Conservation (phyloP, 2,329 filamentous ascomycete genomes). For the Aspergillus eucalypticola region DNA sequence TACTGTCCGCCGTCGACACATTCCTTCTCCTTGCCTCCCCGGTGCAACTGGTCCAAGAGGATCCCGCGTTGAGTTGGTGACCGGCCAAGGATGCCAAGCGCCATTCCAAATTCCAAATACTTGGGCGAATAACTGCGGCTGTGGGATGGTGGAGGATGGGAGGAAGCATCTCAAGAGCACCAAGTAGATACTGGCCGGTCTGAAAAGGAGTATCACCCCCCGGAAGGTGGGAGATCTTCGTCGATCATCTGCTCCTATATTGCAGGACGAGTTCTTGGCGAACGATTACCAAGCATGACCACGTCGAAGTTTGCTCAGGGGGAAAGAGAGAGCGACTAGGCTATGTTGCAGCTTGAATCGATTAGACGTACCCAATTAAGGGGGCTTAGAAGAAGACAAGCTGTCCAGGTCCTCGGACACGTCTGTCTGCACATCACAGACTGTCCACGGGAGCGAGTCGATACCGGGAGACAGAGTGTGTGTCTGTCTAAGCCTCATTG, state of each 20-base stretch:
- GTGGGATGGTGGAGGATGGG: background rate
- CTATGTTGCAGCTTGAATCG: background rate
- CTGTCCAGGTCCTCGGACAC: background rate
- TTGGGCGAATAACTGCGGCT: background rate
- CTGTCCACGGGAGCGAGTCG: background rate
- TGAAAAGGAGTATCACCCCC: slow-evolving; percentile 1
- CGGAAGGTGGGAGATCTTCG: slow-evolving; percentile 21
- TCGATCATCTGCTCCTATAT: slow-evolving; percentile 21
- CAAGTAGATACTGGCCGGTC: background rate
- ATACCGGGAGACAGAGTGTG: background rate
- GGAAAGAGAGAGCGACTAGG: background rate
- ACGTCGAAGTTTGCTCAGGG: background rate
- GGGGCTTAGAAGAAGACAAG: background rate
- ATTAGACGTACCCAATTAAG: background rate
- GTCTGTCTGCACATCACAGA: background rate
- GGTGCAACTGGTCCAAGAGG: slow-evolving; percentile 1
- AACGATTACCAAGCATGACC: slow-evolving; percentile 7
- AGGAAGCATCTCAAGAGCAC: background rate
- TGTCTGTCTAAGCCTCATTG: background rate
- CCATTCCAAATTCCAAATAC: slow-evolving; percentile 6
- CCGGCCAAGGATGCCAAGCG: slow-evolving; percentile 14
- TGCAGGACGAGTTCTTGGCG: slow-evolving; percentile 20
- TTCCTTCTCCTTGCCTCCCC: slow-evolving; percentile 13
- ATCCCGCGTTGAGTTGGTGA: slow-evolving; percentile 7
- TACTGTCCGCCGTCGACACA: slow-evolving; percentile 1